These are phyloP conservation scores for Aspergillus neotritici DNA, from an alignment of 2,329 filamentous ascomycete genomes.

Conservation along the genomic window DNA sequence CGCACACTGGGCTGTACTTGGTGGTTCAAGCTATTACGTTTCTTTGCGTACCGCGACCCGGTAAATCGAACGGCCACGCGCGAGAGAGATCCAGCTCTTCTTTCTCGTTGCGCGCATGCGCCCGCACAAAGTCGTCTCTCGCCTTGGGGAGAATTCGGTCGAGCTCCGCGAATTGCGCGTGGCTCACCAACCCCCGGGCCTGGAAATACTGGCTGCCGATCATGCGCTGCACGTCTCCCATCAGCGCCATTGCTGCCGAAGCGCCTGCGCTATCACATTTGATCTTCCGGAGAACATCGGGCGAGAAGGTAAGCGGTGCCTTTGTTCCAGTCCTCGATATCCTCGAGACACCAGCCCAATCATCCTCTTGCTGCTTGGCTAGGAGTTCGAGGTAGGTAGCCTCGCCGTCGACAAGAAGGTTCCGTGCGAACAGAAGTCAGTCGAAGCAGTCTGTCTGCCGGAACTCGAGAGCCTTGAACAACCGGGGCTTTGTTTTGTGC, in stretches of 20 bases:
- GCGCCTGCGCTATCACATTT: conserved; percentile 23
- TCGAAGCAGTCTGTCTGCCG: conserved; percentile 23
- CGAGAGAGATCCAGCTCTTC: conserved; percentile 1
- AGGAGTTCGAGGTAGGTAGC: conserved; percentile 18
- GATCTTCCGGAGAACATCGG: conserved; percentile 20
- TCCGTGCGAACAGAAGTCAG: conserved; percentile 28
- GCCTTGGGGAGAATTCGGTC: conserved; percentile 1
- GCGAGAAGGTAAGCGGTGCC: too few species aligned
- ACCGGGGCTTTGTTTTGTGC: conserved; percentile 17
- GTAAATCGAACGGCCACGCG: conserved; percentile 9
- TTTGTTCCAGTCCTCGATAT: conserved; percentile 5
- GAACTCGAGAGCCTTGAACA: conserved; percentile 29
- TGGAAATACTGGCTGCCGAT: conserved; percentile 11
- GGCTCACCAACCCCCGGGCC: conserved; percentile 5
- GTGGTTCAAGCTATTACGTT: conserved; percentile 1
- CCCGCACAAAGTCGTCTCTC: too few species aligned
- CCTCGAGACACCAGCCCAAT: conserved; percentile 20
- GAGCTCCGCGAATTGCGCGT: conserved; percentile 1
- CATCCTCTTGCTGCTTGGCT: conserved; percentile 20
- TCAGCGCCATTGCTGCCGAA: conserved; percentile 28
- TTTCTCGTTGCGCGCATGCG: conserved; percentile 4
- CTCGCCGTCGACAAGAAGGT: conserved; percentile 32
- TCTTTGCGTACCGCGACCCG: not conserved
- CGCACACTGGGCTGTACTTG: too few species aligned
- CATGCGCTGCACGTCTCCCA: conserved; percentile 20